Percentiles rank a stretch among this genome's conserved stretches.
Conservation (phyloP, 1,139 yeast genomes). For the Zygosaccharomyces pseudobailii region DNA sequence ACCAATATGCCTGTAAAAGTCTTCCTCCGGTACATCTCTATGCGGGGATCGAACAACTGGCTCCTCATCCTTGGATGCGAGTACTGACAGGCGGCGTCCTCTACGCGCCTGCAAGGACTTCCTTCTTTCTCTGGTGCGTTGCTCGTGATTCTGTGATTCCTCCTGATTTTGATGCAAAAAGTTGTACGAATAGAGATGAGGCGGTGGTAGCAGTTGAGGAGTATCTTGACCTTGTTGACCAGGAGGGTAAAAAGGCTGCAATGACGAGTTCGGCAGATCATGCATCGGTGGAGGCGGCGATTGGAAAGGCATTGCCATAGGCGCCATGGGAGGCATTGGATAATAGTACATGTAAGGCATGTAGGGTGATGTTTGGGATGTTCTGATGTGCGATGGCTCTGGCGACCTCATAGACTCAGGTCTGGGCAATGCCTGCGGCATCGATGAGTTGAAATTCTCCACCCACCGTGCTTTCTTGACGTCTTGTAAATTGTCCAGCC, state of each 20-base stretch:
- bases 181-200: conserved; percentile 20
- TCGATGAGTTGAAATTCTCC: conserved; percentile 31
- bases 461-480: conserved; percentile 29
- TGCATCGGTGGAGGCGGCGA: conserved; percentile 12
- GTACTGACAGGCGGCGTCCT: conserved; percentile 13
- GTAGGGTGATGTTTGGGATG: conserved; percentile 12
- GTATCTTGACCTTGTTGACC: conserved; percentile 8
- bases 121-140: conserved; percentile 16
- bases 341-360: conserved; percentile 25
- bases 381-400: neutral
- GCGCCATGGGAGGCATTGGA: conserved; percentile 19
- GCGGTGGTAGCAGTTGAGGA: conserved; percentile 26
- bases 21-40: conserved; percentile 30
- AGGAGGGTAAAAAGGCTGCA: conserved; percentile 27
- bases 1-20: conserved; percentile 32
- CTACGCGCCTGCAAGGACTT: conserved; percentile 25
- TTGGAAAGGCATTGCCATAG: conserved; percentile 1
- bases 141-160: conserved; percentile 1
- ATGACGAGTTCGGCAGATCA: conserved; percentile 24
- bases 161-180: conserved; percentile 10
- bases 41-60: conserved; percentile 30
- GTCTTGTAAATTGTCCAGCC: conserved; percentile 29
- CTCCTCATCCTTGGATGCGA: conserved; percentile 15
- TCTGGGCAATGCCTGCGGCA: neutral
- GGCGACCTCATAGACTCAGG: neutral